A percentile compares a stretch with the other conserved stretches of the same genome.
Evolutionary conservation across 129 eudicot genomes (phyloP).

Genomic region (Scalesia atractyloides): DNA sequence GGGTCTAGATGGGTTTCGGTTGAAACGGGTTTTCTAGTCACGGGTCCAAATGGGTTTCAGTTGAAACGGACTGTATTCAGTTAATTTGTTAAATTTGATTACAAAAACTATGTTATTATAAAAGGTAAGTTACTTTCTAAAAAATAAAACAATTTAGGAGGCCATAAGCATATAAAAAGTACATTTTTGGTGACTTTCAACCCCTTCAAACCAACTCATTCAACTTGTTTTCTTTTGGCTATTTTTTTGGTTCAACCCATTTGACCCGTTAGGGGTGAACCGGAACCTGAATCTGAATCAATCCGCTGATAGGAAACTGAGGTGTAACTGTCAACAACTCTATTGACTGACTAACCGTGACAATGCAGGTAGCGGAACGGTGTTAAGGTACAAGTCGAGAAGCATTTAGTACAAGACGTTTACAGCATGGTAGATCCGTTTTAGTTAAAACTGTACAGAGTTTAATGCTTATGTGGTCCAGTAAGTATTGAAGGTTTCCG

Average conservation of each 20-base stretch:
- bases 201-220: not conserved
- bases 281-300: not conserved
- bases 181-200: not conserved
- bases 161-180: not conserved
- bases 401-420: constrained; percentile 25
- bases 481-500: constrained; percentile 13
- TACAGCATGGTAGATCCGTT: constrained; percentile 19
- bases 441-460: constrained; percentile 32
- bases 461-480: constrained; percentile 6
- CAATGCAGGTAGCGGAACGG: constrained; percentile 18
- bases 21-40: not conserved
- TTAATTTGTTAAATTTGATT: not conserved
- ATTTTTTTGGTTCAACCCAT: not conserved
- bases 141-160: not conserved
- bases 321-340: not conserved
- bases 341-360: not conserved
- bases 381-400: constrained; percentile 11
- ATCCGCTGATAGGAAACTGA: not conserved
- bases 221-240: not conserved
- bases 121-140: not conserved
- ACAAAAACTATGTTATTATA: not conserved
- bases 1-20: not conserved
- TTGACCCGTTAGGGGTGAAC: constrained; percentile 4
- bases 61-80: not conserved
- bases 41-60: not conserved